Evolutionary conservation across 495 filamentous ascomycete genomes (phyloP).

Genomic region (Aspergillus biplanus): DNA sequence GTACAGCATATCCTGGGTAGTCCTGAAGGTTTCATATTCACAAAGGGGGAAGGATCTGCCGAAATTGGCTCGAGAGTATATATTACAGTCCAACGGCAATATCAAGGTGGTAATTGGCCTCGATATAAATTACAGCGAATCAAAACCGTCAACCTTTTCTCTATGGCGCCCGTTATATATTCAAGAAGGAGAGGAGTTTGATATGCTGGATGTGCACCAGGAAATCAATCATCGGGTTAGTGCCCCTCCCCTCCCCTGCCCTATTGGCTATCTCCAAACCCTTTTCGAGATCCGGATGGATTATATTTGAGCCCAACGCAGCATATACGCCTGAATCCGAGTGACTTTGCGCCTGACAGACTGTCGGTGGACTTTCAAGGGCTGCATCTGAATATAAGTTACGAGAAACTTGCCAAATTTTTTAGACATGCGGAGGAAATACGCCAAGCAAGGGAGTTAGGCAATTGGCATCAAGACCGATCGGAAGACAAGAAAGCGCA

Average conservation of each 20-base stretch:
- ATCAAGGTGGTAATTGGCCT: slow-evolving; percentile 4
- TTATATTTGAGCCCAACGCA: not conserved
- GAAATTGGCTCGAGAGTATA: slow-evolving; percentile 8
- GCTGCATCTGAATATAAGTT: not conserved
- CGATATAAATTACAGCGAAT: slow-evolving; percentile 3
- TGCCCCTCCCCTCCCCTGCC: too few relatives aligned
- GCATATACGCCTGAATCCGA: not conserved
- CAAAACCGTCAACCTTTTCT: not conserved
- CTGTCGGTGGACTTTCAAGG: not conserved
- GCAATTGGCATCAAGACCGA: not conserved
- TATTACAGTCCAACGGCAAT: not conserved
- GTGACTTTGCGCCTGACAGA: not conserved
- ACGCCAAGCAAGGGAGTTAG: slow-evolving; percentile 1
- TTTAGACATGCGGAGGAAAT: not conserved
- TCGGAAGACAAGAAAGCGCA: slow-evolving; percentile 3
- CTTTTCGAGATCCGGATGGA: not conserved
- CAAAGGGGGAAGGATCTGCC: not conserved
- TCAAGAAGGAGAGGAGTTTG: not conserved
- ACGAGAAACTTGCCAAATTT: not conserved
- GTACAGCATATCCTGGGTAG: slow-evolving; percentile 6
- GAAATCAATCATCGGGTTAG: not conserved
- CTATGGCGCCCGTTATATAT: slow-evolving; percentile 3
- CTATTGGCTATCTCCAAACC: too few relatives aligned
- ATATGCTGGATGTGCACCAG: slow-evolving; percentile 2
- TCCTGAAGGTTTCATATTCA: slow-evolving; percentile 6